A percentile compares a stretch with the other conserved stretches of the same genome.
Evolutionary conservation across 768 basidiomycete genomes (phyloP).

Genomic region (Russula compacta): DNA sequence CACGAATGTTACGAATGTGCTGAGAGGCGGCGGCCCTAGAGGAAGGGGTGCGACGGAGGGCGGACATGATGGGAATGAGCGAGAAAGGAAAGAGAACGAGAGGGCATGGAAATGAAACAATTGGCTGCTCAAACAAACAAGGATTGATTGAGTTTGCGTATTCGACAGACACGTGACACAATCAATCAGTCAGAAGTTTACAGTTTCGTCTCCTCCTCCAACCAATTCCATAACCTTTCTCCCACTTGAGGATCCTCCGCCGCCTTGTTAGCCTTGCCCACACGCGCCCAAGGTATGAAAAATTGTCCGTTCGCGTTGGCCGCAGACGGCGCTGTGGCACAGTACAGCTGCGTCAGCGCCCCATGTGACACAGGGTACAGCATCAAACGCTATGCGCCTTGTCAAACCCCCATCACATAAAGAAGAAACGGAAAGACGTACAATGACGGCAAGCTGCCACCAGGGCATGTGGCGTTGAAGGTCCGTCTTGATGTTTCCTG

Average conservation of each 20-base stretch:
- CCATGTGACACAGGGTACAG: slow-evolving; percentile 24
- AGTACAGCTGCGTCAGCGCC: slow-evolving; percentile 37
- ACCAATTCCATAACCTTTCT: slow-evolving; percentile 26
- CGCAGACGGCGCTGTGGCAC: slow-evolving; percentile 34
- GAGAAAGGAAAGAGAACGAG: not conserved
- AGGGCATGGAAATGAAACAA: too few relatives aligned
- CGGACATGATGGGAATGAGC: not conserved
- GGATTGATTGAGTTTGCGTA: not conserved
- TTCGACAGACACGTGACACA: not conserved
- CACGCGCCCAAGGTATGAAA: slow-evolving; percentile 26
- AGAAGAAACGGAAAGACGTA: not conserved
- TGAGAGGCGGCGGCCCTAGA: not conserved
- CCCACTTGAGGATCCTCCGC: slow-evolving; percentile 23
- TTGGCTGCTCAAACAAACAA: not conserved
- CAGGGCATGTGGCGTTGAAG: slow-evolving; percentile 3
- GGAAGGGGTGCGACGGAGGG: not conserved
- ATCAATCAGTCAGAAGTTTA: slow-evolving; percentile 18
- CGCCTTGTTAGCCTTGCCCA: slow-evolving; percentile 15
- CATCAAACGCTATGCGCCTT: not conserved
- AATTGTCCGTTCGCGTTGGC: slow-evolving; percentile 31
- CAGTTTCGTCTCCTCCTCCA: slow-evolving; percentile 24
- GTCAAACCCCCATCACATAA: not conserved
- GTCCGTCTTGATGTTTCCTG: slow-evolving; percentile 21
- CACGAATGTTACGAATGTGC: slow-evolving; percentile 7
- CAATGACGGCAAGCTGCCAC: not conserved